Evolutionary conservation across 352 stramenopile species (phyloP), one percentile per base, ranked within the genome.

Genomic region (Phytophthora cajani): DNA sequence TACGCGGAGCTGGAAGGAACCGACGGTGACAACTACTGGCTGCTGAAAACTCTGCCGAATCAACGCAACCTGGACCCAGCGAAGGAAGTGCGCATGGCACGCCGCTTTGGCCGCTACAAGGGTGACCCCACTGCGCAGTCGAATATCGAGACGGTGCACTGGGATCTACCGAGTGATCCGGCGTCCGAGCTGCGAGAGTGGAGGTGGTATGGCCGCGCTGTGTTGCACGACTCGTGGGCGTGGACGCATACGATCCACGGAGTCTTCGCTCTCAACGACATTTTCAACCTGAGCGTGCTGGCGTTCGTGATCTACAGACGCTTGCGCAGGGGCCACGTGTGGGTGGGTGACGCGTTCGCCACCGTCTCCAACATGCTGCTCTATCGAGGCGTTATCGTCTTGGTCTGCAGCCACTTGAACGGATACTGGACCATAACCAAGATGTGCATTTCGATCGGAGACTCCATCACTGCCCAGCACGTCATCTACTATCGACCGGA

Each of bases 171-270:
- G 0, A 64, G 3, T n/a, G 53, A 73, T 23, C 71, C 76, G 3
- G 5, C 64, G 2, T 27, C 23, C 4, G 59, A 73, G 3, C 42
- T 88, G 4, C 30, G 33, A 8, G 27, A 64, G 9, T 79, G 67
- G 70, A 44, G 57, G 12, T 85, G 75, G 75, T 17, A 67, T 1
- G 69, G 73, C 4, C 44, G 62, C 14, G 33, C 71, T 12, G 68
- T 82, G 7, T 58, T 83, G 2, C 73, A 72, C 12, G 76, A 88
- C 62, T 75, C 70, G 10, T 88, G 80, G 80, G 71, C 75, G 0
- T 88, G 80, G 80, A 69, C 63, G 2, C 79, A 82, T 42, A 51
- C 70, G 14, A 33, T 83, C 2, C 78, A 86, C 27, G 44, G 64
- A 1, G 7, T 73, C 11, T 78, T 82, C 27, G 78, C 67, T 2